phyloP scores from a whole-genome alignment of 306 rosid genomes.

The Luffa aegyptiaca region DNA sequence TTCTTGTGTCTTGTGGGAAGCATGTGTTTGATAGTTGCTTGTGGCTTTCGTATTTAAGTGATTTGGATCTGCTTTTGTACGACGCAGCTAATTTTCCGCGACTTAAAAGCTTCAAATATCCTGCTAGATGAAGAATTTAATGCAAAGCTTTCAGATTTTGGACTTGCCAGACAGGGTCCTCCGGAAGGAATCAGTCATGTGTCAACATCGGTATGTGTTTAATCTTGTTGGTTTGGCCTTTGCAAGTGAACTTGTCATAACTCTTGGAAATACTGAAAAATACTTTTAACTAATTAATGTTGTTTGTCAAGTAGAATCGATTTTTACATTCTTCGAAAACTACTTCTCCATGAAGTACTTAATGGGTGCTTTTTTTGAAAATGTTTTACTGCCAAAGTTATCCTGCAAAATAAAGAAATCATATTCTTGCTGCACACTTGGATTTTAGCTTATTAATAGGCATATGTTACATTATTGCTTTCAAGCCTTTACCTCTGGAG shows the following conservation, averaged over 20 bases:
- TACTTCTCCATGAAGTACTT: not conserved
- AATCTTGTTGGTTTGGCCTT: not conserved
- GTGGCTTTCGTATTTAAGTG: not conserved
- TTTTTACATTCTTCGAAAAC: not conserved
- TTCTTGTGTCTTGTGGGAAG: not conserved
- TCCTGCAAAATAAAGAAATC: not conserved
- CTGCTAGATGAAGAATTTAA: slow-evolving; percentile 78
- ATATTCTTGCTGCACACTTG: not conserved
- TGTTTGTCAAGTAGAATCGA: not conserved
- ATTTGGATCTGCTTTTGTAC: slow-evolving; percentile 22
- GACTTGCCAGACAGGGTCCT: slow-evolving; percentile 99
- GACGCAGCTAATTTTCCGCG: slow-evolving; percentile 92
- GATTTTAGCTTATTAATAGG: not conserved
- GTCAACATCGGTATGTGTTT: slow-evolving; percentile 78
- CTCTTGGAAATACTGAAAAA: not conserved
- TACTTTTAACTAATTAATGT: no score
- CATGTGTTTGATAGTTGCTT: not conserved
- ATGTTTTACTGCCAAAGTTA: not conserved
- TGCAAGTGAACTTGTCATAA: not conserved
- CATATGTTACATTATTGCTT: not conserved
- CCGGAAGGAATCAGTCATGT: slow-evolving; percentile 69
- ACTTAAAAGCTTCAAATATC: slow-evolving; percentile 83
- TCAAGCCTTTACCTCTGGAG: not conserved
- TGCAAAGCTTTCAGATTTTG: slow-evolving; percentile 98
- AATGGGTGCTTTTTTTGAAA: not conserved